Conservation (phyloP, 192 early-diverging fungal genomes). For the Endogone sp. region DNA sequence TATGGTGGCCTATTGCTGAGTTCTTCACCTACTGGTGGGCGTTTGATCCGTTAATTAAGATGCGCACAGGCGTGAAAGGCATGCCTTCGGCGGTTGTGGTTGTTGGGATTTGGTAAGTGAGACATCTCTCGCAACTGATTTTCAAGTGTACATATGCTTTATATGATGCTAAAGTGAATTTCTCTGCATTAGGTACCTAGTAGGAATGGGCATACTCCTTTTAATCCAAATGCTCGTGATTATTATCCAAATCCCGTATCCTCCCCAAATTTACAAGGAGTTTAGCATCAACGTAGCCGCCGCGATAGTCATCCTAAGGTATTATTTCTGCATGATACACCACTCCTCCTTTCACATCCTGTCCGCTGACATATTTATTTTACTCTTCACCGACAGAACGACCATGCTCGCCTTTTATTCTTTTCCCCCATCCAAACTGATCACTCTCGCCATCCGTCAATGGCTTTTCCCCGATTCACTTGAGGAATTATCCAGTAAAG, state of each 20-base stretch:
- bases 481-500: too few species aligned
- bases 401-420: neutral
- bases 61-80: neutral
- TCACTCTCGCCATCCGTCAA: too few species aligned
- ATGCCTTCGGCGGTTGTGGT: neutral
- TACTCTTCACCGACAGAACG: neutral
- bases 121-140: neutral
- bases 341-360: neutral
- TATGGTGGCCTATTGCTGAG: neutral
- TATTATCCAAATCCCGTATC: neutral
- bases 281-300: neutral
- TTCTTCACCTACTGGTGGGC: neutral
- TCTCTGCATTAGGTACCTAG: neutral
- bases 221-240: neutral
- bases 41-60: neutral
- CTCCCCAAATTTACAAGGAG: neutral
- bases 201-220: neutral
- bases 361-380: neutral
- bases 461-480: too few species aligned
- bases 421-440: neutral
- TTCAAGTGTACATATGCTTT: neutral
- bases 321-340: neutral
- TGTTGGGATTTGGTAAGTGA: neutral
- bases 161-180: neutral
- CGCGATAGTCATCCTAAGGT: neutral